These are phyloP conservation scores for Lichtheimia corymbifera DNA, from an alignment of 371 early-diverging fungal species.

Conservation along the genomic window DNA sequence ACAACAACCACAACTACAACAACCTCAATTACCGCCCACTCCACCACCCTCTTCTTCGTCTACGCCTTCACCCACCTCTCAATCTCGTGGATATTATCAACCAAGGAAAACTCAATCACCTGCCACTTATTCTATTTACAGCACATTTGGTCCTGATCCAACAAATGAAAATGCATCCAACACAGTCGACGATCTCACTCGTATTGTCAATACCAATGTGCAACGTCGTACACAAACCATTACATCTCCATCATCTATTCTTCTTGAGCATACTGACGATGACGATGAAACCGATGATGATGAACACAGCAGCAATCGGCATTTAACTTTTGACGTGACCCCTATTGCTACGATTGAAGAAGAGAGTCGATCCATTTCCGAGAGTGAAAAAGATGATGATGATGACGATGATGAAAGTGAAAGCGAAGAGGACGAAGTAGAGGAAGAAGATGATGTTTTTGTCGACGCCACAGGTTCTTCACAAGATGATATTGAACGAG, in stretches of 20 bases:
- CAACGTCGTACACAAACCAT: conserved; percentile 19
- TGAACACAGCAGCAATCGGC: neutral
- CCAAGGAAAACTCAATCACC: conserved; percentile 15
- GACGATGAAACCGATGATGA: neutral
- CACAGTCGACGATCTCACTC: conserved; percentile 3
- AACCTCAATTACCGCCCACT: conserved; percentile 15
- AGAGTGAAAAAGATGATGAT: conserved; percentile 13
- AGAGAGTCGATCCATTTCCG: conserved; percentile 3
- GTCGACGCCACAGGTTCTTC: conserved; percentile 41
- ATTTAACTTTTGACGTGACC: neutral
- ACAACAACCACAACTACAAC: conserved; percentile 1
- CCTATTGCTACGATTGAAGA: conserved; percentile 7
- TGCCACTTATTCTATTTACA: conserved; percentile 36
- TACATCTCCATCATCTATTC: conserved; percentile 1
- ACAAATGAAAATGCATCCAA: conserved; percentile 10
- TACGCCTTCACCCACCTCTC: no score
- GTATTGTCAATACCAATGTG: conserved; percentile 21
- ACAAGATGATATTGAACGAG: conserved; percentile 44
- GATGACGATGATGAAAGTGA: conserved; percentile 20
- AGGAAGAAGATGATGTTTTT: conserved; percentile 36
- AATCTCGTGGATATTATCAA: no score
- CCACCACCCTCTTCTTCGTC: conserved; percentile 27
- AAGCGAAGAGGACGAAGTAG: conserved; percentile 26
- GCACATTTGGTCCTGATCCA: conserved; percentile 33
- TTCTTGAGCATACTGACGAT: neutral